Base-by-base conservation (phyloP, 169 alveolate genomes). In the Condylostoma magnum region DNA sequence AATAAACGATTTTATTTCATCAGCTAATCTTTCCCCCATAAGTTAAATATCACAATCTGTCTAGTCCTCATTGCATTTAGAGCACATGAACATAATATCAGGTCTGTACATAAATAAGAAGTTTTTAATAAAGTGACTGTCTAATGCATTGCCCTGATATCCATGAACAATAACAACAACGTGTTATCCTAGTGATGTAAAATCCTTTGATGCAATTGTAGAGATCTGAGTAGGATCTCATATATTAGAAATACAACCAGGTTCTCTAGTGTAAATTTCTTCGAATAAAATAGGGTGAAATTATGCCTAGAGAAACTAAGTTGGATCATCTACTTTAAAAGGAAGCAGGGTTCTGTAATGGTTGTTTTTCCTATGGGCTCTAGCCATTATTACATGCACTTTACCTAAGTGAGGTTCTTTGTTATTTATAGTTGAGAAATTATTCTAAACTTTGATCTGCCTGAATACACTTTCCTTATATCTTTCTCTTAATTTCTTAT, bases 131-230 rank as follows among this genome's bases (percentile, higher is more conserved):
- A 76, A 46, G 69, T 90, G 74, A 89, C 85, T 82, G 66, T 90
- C 96, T 69, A 72, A 86, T 2, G 91, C 80, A 66, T 75, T 78
- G 41, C 93, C 96, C 78, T 90, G 81, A 31, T 85, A 90, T 22
- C 96, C 96, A 79, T 90, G 96, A n/a, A 83, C 90, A 25, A 90
- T 63, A 12, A 90, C 85, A 27, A 90, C 69, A 54, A 86, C 55
- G 68, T 90, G 95, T 33, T 75, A 69, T 3, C 90, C 88, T 63
- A 48, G 47, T 27, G 12, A 37, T 34, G 66, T 71, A 18, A 58
- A 41, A 20, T 71, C 34, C n/a, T n/a, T n/a, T 4, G 84, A 71
- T 30, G 87, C 79, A 74, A 76, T 80, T 48, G 71, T 58, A 52
- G 76, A 69, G 31, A 78, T 65, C 25, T 69, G 54, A n/a, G 81